Evolutionary conservation across 2,329 filamentous ascomycete species (phyloP).

Genomic region (Diaporthe caulivora): DNA sequence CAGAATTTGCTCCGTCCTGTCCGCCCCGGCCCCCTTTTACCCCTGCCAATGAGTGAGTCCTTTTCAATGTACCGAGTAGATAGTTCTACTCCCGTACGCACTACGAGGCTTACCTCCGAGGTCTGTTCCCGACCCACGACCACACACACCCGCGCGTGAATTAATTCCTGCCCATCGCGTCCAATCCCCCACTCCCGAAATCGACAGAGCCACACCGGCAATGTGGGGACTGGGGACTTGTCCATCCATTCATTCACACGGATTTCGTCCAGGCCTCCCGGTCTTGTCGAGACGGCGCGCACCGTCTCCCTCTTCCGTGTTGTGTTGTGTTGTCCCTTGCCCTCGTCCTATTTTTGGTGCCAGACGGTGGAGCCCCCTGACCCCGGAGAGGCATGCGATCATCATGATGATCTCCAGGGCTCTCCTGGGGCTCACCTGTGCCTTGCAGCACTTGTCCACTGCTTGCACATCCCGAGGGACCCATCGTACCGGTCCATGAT

Average conservation of each 20-base stretch:
- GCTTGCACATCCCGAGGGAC: slow-evolving; percentile 4
- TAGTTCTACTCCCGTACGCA: no score
- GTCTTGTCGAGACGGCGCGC: background rate
- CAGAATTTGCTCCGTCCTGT: slow-evolving; percentile 21
- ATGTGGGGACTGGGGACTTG: slow-evolving; percentile 24
- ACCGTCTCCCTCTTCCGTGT: slow-evolving; percentile 3
- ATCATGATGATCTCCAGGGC: slow-evolving; percentile 27
- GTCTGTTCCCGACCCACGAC: background rate
- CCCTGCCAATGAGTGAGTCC: slow-evolving; percentile 6
- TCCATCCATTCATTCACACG: background rate
- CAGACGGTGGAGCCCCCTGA: slow-evolving; percentile 6
- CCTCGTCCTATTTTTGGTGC: slow-evolving; percentile 26
- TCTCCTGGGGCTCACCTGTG: slow-evolving; percentile 18
- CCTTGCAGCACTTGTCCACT: slow-evolving; percentile 11
- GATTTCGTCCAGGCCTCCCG: slow-evolving; percentile 11
- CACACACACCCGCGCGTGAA: slow-evolving; percentile 5
- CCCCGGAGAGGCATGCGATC: slow-evolving; percentile 13
- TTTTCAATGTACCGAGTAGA: no score
- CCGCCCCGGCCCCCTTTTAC: background rate
- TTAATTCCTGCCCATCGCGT: slow-evolving; percentile 10
- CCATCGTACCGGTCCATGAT: slow-evolving; percentile 12
- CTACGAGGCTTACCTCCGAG: background rate
- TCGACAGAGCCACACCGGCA: slow-evolving; percentile 14
- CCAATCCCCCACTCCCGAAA: background rate
- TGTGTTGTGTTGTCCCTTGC: background rate